Percentiles rank a stretch among this genome's conserved stretches.
Evolutionary conservation across 306 rosid species (phyloP).

Genomic region (Vachellia pachyceras): DNA sequence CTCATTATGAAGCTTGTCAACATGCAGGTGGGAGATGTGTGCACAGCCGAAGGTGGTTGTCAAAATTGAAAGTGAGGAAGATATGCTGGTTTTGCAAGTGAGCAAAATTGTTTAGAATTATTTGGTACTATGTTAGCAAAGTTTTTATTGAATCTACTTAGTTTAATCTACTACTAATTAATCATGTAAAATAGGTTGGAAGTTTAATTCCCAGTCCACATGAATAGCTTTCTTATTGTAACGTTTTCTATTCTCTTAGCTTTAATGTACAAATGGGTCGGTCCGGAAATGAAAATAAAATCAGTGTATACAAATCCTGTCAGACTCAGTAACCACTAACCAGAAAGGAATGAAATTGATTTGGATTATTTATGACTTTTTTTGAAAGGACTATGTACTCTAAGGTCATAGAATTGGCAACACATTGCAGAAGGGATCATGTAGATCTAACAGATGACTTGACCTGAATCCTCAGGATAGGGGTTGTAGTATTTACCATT

Average conservation of each 20-base stretch:
- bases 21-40: slow-evolving; percentile 94
- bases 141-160: slow-evolving; percentile 15
- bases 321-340: neutral
- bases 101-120: slow-evolving; percentile 30
- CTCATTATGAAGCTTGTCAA: slow-evolving; percentile 29
- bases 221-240: neutral
- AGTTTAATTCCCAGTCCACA: neutral
- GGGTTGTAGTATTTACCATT: neutral
- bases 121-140: slow-evolving; percentile 7
- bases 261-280: slow-evolving; percentile 1
- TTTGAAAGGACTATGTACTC: neutral
- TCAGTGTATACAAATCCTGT: neutral
- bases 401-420: neutral
- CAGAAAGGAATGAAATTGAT: neutral
- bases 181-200: slow-evolving; percentile 5
- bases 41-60: slow-evolving; percentile 97
- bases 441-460: neutral
- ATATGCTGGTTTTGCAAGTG: slow-evolving; percentile 87
- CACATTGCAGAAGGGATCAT: neutral
- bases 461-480: neutral
- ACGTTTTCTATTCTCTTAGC: neutral
- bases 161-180: neutral
- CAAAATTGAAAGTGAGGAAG: slow-evolving; percentile 91
- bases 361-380: neutral
- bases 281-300: slow-evolving; percentile 3